Evolutionary conservation across 1,139 yeast species (phyloP).

Genomic region (Meyerozyma elateridarum): DNA sequence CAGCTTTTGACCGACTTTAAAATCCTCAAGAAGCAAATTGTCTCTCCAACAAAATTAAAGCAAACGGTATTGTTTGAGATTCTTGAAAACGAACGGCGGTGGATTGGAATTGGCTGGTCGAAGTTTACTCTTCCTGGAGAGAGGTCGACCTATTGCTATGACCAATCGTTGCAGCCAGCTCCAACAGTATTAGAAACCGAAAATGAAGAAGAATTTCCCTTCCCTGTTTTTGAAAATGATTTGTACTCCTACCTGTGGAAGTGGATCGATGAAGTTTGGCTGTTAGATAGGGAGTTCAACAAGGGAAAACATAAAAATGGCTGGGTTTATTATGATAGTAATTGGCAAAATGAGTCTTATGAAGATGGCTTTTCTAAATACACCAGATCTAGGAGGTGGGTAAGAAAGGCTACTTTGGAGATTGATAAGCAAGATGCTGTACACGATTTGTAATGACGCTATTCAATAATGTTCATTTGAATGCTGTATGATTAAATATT

Average conservation of each 20-base stretch:
- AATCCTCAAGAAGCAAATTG: constrained; percentile 34
- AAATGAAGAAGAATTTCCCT: constrained; percentile 29
- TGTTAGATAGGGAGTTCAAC: constrained; percentile 36
- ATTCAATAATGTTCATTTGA: neutral
- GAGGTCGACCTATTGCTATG: constrained; percentile 44
- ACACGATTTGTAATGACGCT: constrained; percentile 14
- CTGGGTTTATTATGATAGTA: constrained; percentile 51
- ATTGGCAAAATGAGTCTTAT: constrained; percentile 41
- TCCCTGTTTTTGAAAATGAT: constrained; percentile 45
- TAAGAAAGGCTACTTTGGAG: constrained; percentile 41
- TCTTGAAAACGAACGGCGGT: constrained; percentile 55
- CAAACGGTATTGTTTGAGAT: constrained; percentile 48
- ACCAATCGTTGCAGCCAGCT: constrained; percentile 32
- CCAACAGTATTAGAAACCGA: constrained; percentile 22
- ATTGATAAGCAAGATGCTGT: constrained; percentile 37
- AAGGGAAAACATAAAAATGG: constrained; percentile 36
- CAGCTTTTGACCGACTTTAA: constrained; percentile 35
- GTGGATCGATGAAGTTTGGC: constrained; percentile 54
- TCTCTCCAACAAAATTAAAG: constrained; percentile 39
- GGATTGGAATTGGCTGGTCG: constrained; percentile 62
- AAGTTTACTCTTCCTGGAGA: constrained; percentile 48
- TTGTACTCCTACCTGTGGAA: constrained; percentile 44
- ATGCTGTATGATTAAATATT: neutral
- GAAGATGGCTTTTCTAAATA: constrained; percentile 47
- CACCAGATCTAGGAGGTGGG: constrained; percentile 50